phyloP scores from a whole-genome alignment of 805 yeast genomes.

The Suhomyces canberraensis region DNA sequence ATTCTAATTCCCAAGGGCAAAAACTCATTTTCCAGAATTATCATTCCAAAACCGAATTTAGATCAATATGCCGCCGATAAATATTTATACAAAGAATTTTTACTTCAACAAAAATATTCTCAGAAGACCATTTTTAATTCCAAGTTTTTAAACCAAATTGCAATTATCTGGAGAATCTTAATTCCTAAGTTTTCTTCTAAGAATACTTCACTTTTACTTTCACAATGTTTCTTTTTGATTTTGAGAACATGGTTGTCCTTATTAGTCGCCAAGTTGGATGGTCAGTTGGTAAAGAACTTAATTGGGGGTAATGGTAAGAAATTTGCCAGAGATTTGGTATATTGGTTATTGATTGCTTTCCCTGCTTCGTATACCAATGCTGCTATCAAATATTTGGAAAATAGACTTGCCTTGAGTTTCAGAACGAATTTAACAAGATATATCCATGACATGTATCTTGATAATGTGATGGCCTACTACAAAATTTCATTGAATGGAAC shows the following conservation, averaged over 20 bases:
- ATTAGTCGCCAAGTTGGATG: conserved; percentile 84
- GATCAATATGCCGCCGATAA: conserved; percentile 57
- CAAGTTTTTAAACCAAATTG: conserved; percentile 66
- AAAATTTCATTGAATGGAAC: conserved; percentile 63
- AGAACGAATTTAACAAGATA: conserved; percentile 81
- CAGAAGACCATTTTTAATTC: conserved; percentile 45
- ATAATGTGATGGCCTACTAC: conserved; percentile 76
- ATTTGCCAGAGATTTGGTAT: conserved; percentile 71
- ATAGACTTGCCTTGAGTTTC: conserved; percentile 75
- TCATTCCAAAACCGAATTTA: conserved; percentile 44
- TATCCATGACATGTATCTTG: conserved; percentile 86
- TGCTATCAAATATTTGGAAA: conserved; percentile 77
- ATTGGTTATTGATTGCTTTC: conserved; percentile 87
- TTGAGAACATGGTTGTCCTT: conserved; percentile 85
- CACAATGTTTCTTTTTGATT: conserved; percentile 72
- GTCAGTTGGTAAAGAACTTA: conserved; percentile 85
- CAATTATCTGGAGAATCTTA: conserved; percentile 74
- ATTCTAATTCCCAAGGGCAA: conserved; percentile 48
- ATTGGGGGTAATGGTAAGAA: conserved; percentile 76
- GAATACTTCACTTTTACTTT: conserved; percentile 59
- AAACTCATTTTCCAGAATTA: conserved; percentile 35
- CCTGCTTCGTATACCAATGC: conserved; percentile 94
- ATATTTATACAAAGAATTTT: conserved; percentile 48
- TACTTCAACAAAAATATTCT: conserved; percentile 27
- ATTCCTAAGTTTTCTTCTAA: conserved; percentile 72